Evolutionary conservation across 2,329 filamentous ascomycete genomes (phyloP).

Genomic region (Thermoascus crustaceus): DNA sequence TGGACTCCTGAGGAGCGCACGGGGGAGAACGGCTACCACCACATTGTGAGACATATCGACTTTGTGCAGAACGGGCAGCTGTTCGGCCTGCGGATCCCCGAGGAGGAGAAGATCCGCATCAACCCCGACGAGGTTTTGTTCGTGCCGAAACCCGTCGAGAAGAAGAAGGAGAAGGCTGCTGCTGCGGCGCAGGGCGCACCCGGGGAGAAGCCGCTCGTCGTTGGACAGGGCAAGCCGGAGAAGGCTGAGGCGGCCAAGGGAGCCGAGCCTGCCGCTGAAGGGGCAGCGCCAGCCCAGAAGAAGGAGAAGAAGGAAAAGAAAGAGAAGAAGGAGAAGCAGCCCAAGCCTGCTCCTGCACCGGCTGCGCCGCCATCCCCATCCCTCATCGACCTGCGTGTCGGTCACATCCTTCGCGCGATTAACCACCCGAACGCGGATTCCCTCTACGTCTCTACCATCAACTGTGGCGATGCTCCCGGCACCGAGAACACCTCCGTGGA

Average conservation of each 20-base stretch:
- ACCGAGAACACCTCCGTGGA: constrained; percentile 69
- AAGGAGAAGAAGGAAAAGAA: constrained; percentile 60
- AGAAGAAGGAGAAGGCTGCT: constrained; percentile 78
- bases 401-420: constrained; percentile 92
- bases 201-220: constrained; percentile 20
- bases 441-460: constrained; percentile 90
- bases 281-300: constrained; percentile 17
- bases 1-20: constrained; percentile 85
- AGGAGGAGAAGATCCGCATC: constrained; percentile 67
- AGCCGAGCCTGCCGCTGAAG: constrained; percentile 28
- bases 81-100: constrained; percentile 60
- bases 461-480: constrained; percentile 78
- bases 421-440: constrained; percentile 96
- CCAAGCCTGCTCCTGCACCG: constrained; percentile 61
- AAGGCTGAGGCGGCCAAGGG: constrained; percentile 48
- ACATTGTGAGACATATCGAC: constrained; percentile 86
- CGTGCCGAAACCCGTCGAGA: constrained; percentile 82
- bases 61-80: constrained; percentile 83
- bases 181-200: constrained; percentile 34
- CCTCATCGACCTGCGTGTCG: constrained; percentile 90
- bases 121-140: constrained; percentile 74
- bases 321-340: constrained; percentile 84
- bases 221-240: constrained; percentile 40
- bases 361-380: constrained; percentile 72
- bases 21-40: constrained; percentile 77